Evolutionary conservation across 768 basidiomycete species (phyloP), one percentile per base, ranked within the genome.

Genomic region (Mycena rebaudengoi): DNA sequence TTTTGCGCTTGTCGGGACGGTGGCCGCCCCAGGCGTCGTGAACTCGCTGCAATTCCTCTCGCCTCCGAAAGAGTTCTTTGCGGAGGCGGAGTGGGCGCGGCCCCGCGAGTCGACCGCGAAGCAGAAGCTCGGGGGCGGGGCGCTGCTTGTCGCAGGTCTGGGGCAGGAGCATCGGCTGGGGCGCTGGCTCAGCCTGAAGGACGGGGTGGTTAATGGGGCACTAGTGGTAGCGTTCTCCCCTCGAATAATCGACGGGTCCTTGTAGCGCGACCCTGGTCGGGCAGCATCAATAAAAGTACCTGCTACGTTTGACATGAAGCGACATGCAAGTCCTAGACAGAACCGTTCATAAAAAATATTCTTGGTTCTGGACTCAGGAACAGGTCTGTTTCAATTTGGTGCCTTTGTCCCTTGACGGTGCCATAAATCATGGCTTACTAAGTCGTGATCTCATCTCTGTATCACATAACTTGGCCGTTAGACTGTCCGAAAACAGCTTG

Each of bases 101-200:
- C 48, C 65, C 12, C 52, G 62, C 10, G 35, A 44, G 43, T 68
- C 76, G 29, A 62, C 66, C 23, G 41, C 67, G 51, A 54, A 69
- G 67, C 54, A 65, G 68, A 58, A 66, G 44, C 13, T 67, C 44
- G 51, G 74, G 2, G 68, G 74, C 45, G 72, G 80, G 2, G 71
- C 86, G 53, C 77, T 96, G 56, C 73, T 99, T 33, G 86, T 95
- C 16, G 95, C 89, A 7, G 94, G 91, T 11, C 73, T 95, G 18
- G 93, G 92, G 2, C 92, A 96, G 73, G 98, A 99, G 74, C 93
- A 91, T 72, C 86, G 93, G 60, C 74, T 97, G 33, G 97, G 98
- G 2, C 83, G 98, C 65, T 99, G 98, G 97, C 75, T 95, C 71
- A 85, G 80, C 48, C 71, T 92, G 60, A 92, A 91, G 73, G 89